Percentiles rank a stretch among this genome's conserved stretches.
These are phyloP conservation scores for Ceratocystis alfenasii DNA, from an alignment of 2,329 filamentous ascomycete species.

Conservation along the genomic window DNA sequence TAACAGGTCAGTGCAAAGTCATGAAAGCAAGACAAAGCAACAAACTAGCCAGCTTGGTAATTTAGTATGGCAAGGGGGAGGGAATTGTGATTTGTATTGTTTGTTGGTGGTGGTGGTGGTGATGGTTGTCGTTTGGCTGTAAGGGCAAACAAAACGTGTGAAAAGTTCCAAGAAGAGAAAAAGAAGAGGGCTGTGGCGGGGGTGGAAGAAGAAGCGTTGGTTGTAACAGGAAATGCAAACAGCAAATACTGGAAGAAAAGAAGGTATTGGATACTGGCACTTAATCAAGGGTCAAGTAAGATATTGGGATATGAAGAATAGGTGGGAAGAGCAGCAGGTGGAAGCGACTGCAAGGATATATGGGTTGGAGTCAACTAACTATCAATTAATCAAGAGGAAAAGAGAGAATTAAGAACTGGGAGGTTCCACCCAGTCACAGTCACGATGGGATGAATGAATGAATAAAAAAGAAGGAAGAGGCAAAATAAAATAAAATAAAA, in stretches of 20 bases:
- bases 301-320: conserved; percentile 11
- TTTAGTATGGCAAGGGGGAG: conserved; percentile 1
- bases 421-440: conserved; percentile 1
- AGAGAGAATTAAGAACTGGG: neutral
- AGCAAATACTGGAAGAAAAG: neutral
- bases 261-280: neutral
- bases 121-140: neutral
- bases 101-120: neutral
- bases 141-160: neutral
- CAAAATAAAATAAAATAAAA: neutral
- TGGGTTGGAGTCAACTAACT: neutral
- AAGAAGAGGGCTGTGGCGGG: neutral
- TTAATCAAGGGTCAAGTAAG: conserved; percentile 1
- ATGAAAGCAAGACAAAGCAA: conserved; percentile 9
- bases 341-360: conserved; percentile 4
- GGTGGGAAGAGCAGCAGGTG: neutral
- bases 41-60: conserved; percentile 3
- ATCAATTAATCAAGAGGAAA: conserved; percentile 1
- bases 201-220: neutral
- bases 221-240: neutral
- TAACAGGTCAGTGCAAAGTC: conserved; percentile 6
- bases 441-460: neutral
- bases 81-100: neutral
- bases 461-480: neutral
- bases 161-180: neutral